Base-by-base conservation (phyloP, 2,329 filamentous ascomycete species). In the Neophaeococcomyces aloes region DNA sequence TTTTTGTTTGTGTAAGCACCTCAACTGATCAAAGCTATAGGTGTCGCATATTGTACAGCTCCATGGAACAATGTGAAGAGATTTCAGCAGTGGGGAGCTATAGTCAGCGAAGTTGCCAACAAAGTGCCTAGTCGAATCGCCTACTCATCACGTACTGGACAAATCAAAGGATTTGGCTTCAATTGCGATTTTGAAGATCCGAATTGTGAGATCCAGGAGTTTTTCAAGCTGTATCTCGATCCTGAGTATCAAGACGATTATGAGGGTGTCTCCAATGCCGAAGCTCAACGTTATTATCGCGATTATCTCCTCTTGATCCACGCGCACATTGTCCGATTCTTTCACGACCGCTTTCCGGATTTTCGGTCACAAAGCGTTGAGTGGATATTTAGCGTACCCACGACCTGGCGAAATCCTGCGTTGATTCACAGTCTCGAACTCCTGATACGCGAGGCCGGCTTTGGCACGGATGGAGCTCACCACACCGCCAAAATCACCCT, bases 301-400 rank as follows among this genome's bases (percentile, higher is more conserved):
- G 62, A 65, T 44, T 64, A 61, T 42, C 54, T 60, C 23, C 45
- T 49, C 15, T 59, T 55, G 49, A 42, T 65, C n/a, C 61, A 63
- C 48, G 45, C 53, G 30, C 58, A 61, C 38, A 54, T 58, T 4
- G 50, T 59, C 8, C 44, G 52, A 8, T 54, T 56, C 19, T 57
- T 64, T 37, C 48, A 50, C 27, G 48, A 47, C 27, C 51, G 49
- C 5, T 53, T 59, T 34, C 53, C 56, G 6, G 46, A 54, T n/a
- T 64, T 61, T 44, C 44, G 35, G 2, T 44, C 46, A 4, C 49
- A 49, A 29, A 52, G 46, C 2, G 61, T 66, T 2, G 63, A 67
- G 34, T 66, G 63, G 39, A 53, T 65, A 4, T 67, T 66, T 45
- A 66, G 62, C 46, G 59, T 66, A 2, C 64, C 64, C 5, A 66